Conservation (phyloP, 2,329 filamentous ascomycete species). For the Penicillium palitans region DNA sequence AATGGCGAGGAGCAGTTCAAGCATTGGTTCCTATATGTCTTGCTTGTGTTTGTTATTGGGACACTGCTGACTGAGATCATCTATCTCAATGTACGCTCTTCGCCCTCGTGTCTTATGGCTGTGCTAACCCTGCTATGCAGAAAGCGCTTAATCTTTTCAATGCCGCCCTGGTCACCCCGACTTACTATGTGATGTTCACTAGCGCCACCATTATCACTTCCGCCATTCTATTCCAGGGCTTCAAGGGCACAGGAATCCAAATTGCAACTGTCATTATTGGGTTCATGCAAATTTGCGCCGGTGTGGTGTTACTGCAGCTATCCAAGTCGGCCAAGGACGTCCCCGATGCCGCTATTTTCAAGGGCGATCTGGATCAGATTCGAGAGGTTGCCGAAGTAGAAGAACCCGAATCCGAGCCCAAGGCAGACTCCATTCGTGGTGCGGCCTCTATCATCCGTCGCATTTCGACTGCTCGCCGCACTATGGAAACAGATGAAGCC, state of each 20-base stretch:
- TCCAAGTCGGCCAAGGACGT: conserved; percentile 98
- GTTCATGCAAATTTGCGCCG: conserved; percentile 89
- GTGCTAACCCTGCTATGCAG: conserved; percentile 50
- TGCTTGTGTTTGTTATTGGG: conserved; percentile 85
- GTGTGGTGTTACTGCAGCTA: conserved; percentile 89
- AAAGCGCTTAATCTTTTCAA: conserved; percentile 99
- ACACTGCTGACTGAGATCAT: conserved; percentile 93
- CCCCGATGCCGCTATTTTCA: conserved; percentile 87
- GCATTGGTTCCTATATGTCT: conserved; percentile 92
- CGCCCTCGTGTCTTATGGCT: not conserved
- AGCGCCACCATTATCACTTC: conserved; percentile 93
- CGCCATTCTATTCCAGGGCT: conserved; percentile 86
- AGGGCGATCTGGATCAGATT: conserved; percentile 89
- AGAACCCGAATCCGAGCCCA: conserved; percentile 93
- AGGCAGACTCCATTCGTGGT: conserved; percentile 92
- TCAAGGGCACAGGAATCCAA: conserved; percentile 77
- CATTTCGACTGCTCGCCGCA: conserved; percentile 72
- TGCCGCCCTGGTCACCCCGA: conserved; percentile 92
- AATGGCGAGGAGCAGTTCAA: conserved; percentile 86
- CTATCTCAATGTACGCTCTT: conserved; percentile 81
- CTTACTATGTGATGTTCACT: conserved; percentile 98
- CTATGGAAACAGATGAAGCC: conserved; percentile 77
- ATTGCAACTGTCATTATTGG: conserved; percentile 91
- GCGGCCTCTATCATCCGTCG: conserved; percentile 83
- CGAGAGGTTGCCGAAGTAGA: conserved; percentile 93